phyloP scores from a whole-genome alignment of 306 rosid genomes.

The barrel medic (Medicago truncatula) region DNA sequence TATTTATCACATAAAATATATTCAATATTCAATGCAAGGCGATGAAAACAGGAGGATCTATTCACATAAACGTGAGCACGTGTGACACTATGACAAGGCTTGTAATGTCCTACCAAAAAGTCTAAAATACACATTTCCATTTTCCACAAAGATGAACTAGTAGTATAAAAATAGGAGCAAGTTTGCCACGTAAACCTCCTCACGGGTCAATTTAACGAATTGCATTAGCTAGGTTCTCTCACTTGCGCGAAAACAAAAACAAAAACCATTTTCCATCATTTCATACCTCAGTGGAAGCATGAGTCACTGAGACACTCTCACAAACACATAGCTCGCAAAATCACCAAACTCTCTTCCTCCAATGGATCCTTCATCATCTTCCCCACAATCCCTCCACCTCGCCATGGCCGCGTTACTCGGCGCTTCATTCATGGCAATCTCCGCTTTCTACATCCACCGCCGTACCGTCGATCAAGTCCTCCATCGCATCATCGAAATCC shows the following conservation, averaged over 20 bases:
- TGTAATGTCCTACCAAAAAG: too few relatives aligned
- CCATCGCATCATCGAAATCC: constrained; percentile 66
- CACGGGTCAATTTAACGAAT: constrained; percentile 21
- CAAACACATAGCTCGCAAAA: neutral
- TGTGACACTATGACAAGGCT: too few relatives aligned
- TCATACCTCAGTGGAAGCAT: neutral
- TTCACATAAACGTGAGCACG: too few relatives aligned
- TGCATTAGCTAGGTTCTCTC: constrained; percentile 20
- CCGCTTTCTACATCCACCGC: constrained; percentile 86
- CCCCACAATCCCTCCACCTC: constrained; percentile 57
- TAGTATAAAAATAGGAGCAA: neutral
- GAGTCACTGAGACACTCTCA: neutral
- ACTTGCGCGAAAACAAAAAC: neutral
- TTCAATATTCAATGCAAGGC: too few relatives aligned
- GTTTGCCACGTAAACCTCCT: constrained; percentile 4
- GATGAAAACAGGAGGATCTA: too few relatives aligned
- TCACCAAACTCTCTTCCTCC: constrained; percentile 1
- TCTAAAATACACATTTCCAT: too few relatives aligned
- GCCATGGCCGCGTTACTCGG: constrained; percentile 85
- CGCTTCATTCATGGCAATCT: constrained; percentile 78
- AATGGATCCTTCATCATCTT: constrained; percentile 53
- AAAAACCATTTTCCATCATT: neutral
- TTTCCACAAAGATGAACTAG: neutral
- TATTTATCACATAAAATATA: too few relatives aligned
- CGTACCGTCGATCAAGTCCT: constrained; percentile 80